Evolutionary conservation across 2,329 filamentous ascomycete species (phyloP).

Genomic region (Colletotrichum sp.): DNA sequence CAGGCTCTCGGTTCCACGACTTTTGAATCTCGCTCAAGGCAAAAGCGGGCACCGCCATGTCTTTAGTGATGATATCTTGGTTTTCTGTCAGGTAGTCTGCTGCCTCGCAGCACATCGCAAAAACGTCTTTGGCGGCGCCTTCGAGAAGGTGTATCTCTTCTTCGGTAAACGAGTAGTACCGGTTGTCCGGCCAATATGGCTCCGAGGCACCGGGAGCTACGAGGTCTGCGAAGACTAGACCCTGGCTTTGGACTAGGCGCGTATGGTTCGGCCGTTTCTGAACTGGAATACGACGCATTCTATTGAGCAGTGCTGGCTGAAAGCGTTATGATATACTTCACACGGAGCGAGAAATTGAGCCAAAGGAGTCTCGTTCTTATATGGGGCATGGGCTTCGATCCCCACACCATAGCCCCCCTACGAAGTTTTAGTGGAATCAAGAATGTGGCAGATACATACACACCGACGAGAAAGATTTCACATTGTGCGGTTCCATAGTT

Average conservation of each 20-base stretch:
- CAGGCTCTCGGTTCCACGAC: background rate
- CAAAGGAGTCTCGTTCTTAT: background rate
- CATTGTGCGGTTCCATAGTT: background rate
- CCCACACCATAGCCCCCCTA: background rate
- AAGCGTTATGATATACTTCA: background rate
- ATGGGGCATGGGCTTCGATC: background rate
- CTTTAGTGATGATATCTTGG: background rate
- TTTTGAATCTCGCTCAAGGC: background rate
- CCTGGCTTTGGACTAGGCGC: background rate
- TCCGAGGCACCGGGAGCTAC: background rate
- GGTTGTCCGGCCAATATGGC: background rate
- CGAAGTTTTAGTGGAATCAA: background rate
- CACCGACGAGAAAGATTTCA: background rate
- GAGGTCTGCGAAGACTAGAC: background rate
- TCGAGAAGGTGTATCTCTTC: background rate
- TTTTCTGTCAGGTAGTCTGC: background rate
- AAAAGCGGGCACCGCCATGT: background rate
- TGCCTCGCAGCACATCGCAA: conserved; percentile 4
- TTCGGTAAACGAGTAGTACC: background rate
- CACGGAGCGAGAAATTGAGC: background rate
- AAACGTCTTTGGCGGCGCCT: background rate
- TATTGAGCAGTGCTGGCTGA: background rate
- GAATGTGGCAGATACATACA: background rate
- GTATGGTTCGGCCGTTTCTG: background rate
- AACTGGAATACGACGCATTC: background rate